Evolutionary conservation across 768 basidiomycete genomes (phyloP).

Genomic region (Lanmaoa pseudosensibilis): DNA sequence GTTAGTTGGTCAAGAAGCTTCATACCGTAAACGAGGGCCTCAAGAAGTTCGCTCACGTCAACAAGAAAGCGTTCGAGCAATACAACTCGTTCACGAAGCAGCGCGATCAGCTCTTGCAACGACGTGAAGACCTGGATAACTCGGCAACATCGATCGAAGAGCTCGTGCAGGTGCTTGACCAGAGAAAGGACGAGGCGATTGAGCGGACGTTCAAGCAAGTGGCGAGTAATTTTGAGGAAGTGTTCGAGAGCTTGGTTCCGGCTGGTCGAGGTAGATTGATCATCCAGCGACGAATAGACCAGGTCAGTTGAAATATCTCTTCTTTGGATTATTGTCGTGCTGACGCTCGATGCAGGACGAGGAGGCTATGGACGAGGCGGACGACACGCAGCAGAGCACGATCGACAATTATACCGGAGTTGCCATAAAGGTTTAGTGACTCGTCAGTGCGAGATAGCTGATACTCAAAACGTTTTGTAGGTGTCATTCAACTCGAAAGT

Average conservation of each 20-base stretch:
- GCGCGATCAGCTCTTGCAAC: conserved; percentile 82
- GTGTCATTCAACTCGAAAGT: conserved; percentile 99
- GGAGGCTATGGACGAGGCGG: conserved; percentile 63
- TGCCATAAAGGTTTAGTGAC: conserved; percentile 73
- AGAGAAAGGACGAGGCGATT: conserved; percentile 97
- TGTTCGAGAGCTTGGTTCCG: conserved; percentile 95
- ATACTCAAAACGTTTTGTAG: conserved; percentile 37
- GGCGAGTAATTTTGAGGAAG: conserved; percentile 93
- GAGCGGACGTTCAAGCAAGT: conserved; percentile 99
- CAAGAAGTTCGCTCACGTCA: conserved; percentile 97
- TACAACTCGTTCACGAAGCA: conserved; percentile 98
- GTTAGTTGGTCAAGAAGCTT: conserved; percentile 88
- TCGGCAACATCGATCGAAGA: conserved; percentile 90
- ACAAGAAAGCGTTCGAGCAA: conserved; percentile 99
- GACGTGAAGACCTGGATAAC: conserved; percentile 88
- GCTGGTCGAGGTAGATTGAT: conserved; percentile 89
- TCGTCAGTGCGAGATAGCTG: neutral
- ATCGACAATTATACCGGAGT: conserved; percentile 97
- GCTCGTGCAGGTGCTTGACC: conserved; percentile 90
- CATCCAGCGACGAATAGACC: conserved; percentile 89
- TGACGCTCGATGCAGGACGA: conserved; percentile 52
- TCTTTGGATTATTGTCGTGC: neutral
- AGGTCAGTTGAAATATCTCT: conserved; percentile 40
- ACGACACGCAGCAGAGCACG: conserved; percentile 68
- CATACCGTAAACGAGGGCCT: conserved; percentile 89